Evolutionary conservation across 2,329 filamentous ascomycete species (phyloP).

Genomic region (Paracoccidioides lutzii): DNA sequence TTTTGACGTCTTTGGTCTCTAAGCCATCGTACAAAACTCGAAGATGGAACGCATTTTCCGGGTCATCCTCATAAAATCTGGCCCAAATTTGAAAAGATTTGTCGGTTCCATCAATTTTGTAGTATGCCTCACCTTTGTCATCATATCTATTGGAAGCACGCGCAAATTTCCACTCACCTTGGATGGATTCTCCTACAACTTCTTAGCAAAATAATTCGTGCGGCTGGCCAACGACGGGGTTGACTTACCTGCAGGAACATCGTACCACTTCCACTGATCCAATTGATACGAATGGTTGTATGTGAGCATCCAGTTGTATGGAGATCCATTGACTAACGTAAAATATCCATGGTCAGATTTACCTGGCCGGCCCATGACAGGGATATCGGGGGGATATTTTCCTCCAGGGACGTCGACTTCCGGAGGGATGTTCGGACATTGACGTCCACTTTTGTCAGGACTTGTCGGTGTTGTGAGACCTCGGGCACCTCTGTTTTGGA

Average conservation of each 20-base stretch:
- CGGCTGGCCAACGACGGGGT: slow-evolving; percentile 11
- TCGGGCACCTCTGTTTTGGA: neutral
- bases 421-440: neutral
- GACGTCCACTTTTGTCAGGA: neutral
- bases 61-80: neutral
- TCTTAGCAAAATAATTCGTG: slow-evolving; percentile 13
- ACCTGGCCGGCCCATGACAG: neutral
- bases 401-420: neutral
- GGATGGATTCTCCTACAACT: slow-evolving; percentile 2
- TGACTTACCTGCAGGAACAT: slow-evolving; percentile 20
- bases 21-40: slow-evolving; percentile 14
- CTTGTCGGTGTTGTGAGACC: neutral
- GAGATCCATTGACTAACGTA: slow-evolving; percentile 30
- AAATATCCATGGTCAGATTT: slow-evolving; percentile 16
- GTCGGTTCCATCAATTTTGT: slow-evolving; percentile 2
- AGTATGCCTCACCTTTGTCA: slow-evolving; percentile 4
- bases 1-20: slow-evolving; percentile 4
- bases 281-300: slow-evolving; percentile 26
- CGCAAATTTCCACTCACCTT: slow-evolving; percentile 11
- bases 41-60: neutral
- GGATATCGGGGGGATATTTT: neutral
- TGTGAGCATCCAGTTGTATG: slow-evolving; percentile 24
- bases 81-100: slow-evolving; percentile 5
- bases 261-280: slow-evolving; percentile 26
- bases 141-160: neutral